Base-by-base conservation (phyloP, 176 grass and related monocot species). In the Secale cereale region DNA sequence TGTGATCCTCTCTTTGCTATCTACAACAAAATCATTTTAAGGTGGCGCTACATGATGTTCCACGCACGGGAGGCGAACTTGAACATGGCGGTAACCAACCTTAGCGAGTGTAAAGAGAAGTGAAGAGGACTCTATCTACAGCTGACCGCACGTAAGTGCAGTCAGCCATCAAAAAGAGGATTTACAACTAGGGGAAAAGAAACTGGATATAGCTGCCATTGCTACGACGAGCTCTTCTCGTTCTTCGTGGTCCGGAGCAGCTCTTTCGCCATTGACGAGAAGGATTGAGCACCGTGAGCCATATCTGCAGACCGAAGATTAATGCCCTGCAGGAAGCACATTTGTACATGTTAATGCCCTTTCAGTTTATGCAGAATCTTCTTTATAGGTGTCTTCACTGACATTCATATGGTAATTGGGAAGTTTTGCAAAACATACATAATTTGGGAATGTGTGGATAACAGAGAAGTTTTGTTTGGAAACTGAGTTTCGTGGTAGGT, bases 201-300 rank as follows among this genome's bases (percentile, higher is more conserved):
- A 70, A 37, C 3, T 61, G 48, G 1, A 22, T 39, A 60, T 50
- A 61, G 22, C 35, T 67, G 37, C 33, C 46, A 52, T 25, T 64
- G 70, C 48, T 83, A 90, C 0, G 64, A 86, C 40, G 77, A 71
- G 32, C 82, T 85, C 88, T 92, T 99, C 70, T 89, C 87, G 27
- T 82, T 81, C 81, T 97, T 90, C 14, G 83, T 65, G 8, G 77
- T 76, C 30, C 78, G 71, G 25, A 92, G 85, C 62, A 99, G 65
- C 59, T 97, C 94, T 83, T 94, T 97, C 60, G 97, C 94, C 97
- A 99, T 92, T 23, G 93, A 82, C 4, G 97, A 99, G 82, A 99
- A 97, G 52, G 89, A 91, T 59, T 97, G 94, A 28, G 97, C 97
- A 40, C 86, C 91, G 23, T 80, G 94, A 3, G 86, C 88, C 97